Evolutionary conservation across 106 monocot genomes (phyloP).

Genomic region (Ottelia alismoides): DNA sequence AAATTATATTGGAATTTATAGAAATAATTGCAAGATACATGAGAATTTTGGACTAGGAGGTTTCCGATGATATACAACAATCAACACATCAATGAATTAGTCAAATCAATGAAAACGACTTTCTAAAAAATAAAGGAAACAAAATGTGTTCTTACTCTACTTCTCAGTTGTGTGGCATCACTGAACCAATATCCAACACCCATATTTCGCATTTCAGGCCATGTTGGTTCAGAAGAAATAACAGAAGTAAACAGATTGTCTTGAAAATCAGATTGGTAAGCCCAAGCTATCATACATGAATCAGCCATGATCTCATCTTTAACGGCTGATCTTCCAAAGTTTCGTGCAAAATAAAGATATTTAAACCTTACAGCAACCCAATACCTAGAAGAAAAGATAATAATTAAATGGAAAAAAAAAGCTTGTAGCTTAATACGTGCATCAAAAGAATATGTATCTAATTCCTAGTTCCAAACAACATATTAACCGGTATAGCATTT

Average conservation of each 20-base stretch:
- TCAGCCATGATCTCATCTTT: conserved; percentile 30
- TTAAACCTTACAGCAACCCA: conserved; percentile 84
- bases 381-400: conserved; percentile 61
- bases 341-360: conserved; percentile 31
- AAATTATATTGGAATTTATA: no score
- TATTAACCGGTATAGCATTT: no score
- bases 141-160: conserved; percentile 52
- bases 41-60: no score
- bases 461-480: no score
- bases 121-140: no score
- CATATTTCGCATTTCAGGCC: conserved; percentile 82
- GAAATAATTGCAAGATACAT: no score
- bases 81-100: no score
- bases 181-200: conserved; percentile 86
- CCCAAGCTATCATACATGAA: conserved; percentile 68
- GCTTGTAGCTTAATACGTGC: no score
- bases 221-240: conserved; percentile 64
- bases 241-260: conserved; percentile 74
- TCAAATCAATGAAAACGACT: no score
- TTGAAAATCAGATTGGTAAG: conserved; percentile 86
- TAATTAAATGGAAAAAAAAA: background rate
- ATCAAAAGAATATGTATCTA: no score
- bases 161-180: conserved; percentile 46
- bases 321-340: conserved; percentile 25
- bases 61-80: no score